A percentile compares a stretch with the other conserved stretches of the same genome.
Conservation (phyloP, 768 basidiomycete species). For the Punctularia strigosozonata region DNA sequence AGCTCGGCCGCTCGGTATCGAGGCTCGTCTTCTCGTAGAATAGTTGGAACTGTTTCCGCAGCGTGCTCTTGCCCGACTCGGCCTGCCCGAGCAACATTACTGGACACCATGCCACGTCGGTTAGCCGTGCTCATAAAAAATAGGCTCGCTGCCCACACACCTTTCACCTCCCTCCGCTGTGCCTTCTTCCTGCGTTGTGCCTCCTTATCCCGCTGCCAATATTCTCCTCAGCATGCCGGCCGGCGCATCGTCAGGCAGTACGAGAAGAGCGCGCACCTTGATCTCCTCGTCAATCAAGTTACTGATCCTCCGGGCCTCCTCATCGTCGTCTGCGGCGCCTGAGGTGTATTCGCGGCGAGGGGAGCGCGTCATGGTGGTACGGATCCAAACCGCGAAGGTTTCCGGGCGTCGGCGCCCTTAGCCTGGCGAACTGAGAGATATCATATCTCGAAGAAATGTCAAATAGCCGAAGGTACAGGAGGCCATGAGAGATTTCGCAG, state of each 20-base stretch:
- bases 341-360: no score
- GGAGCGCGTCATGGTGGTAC: no score
- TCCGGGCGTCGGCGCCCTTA: no score
- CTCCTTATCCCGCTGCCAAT: not conserved
- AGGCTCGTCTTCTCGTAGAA: constrained; percentile 47
- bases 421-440: no score
- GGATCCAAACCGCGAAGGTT: no score
- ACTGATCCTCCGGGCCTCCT: not conserved
- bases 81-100: constrained; percentile 18
- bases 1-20: constrained; percentile 27
- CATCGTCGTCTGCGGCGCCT: no score
- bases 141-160: not conserved
- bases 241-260: not conserved
- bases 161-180: not conserved
- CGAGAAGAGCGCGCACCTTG: not conserved
- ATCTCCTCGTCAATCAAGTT: not conserved
- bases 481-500: no score
- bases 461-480: no score
- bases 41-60: constrained; percentile 78
- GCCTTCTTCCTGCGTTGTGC: not conserved
- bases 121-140: not conserved
- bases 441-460: no score
- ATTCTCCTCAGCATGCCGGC: not conserved
- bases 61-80: constrained; percentile 62
- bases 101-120: not conserved